phyloP scores from a whole-genome alignment of 257 asterid genomes.

The Cruciata laevipes region DNA sequence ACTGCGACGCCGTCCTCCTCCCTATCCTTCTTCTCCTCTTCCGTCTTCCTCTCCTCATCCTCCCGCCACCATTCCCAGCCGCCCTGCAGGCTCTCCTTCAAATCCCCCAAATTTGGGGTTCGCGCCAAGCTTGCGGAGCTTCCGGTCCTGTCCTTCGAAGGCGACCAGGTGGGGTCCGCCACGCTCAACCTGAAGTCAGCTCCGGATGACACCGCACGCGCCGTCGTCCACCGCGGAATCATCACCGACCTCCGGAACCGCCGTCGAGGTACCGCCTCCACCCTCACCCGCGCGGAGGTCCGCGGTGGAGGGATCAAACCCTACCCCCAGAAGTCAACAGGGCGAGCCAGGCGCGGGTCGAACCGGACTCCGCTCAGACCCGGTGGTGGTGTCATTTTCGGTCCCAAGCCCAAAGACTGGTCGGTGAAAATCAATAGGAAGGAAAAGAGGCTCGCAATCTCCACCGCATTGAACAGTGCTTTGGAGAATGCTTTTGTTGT shows the following conservation, averaged over 20 bases:
- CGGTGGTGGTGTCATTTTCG: slow-evolving; percentile 91
- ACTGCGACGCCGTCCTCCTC: slow-evolving; percentile 32
- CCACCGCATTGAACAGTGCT: slow-evolving; percentile 87
- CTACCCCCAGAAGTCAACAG: slow-evolving; percentile 83
- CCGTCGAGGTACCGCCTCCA: slow-evolving; percentile 95
- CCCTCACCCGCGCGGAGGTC: slow-evolving; percentile 90
- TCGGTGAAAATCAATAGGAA: slow-evolving; percentile 76
- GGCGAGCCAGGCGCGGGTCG: slow-evolving; percentile 88
- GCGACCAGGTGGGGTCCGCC: slow-evolving; percentile 66
- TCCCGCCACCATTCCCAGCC: slow-evolving; percentile 16
- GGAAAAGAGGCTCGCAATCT: slow-evolving; percentile 78
- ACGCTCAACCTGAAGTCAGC: slow-evolving; percentile 73
- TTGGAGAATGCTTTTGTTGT: slow-evolving; percentile 58
- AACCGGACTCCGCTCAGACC: slow-evolving; percentile 87
- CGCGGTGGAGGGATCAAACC: slow-evolving; percentile 91
- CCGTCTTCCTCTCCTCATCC: slow-evolving; percentile 44
- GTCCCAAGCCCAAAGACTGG: slow-evolving; percentile 97
- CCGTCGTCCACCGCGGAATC: slow-evolving; percentile 96
- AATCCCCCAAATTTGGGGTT: slow-evolving; percentile 20
- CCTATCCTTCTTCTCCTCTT: slow-evolving; percentile 62
- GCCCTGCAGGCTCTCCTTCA: slow-evolving; percentile 18
- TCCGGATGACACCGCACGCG: slow-evolving; percentile 76
- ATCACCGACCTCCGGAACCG: slow-evolving; percentile 82
- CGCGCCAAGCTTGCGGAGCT: slow-evolving; percentile 57
- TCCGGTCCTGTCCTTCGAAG: slow-evolving; percentile 80